Conservation (phyloP, 768 basidiomycete genomes). For the Tulasnella sp. region DNA sequence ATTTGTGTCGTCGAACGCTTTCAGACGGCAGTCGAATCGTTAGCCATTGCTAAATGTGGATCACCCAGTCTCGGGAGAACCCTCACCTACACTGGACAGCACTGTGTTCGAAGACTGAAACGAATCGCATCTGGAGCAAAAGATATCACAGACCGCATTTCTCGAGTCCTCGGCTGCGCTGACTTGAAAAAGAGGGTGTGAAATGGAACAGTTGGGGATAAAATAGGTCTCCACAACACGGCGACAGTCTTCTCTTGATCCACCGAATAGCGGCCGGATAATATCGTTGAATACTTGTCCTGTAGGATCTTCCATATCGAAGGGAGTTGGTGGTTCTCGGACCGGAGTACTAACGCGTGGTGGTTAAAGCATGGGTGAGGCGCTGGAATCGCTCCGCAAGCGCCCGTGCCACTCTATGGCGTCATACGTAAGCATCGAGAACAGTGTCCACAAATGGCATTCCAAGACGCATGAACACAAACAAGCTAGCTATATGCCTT, state of each 20-base stretch:
- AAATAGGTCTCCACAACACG: conserved; percentile 8
- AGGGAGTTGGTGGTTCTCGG: neutral
- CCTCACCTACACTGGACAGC: conserved; percentile 12
- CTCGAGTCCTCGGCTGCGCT: neutral
- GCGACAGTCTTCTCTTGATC: conserved; percentile 5
- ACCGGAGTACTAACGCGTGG: neutral
- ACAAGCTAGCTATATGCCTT: conserved; percentile 9
- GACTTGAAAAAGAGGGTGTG: conserved; percentile 22
- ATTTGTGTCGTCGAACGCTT: conserved; percentile 22
- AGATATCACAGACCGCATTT: conserved; percentile 10
- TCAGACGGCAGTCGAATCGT: neutral
- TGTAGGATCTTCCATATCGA: conserved; percentile 16
- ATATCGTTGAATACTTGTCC: conserved; percentile 20
- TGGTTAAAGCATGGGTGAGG: conserved; percentile 1
- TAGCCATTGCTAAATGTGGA: neutral
- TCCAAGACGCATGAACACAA: neutral
- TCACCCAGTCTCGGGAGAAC: neutral
- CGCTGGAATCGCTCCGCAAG: neutral
- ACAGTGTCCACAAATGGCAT: neutral
- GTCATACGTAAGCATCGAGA: neutral
- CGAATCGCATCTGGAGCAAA: neutral
- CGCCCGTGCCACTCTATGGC: neutral
- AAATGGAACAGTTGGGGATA: conserved; percentile 12
- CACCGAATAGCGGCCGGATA: conserved; percentile 15
- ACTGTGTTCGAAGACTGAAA: conserved; percentile 7